Evolutionary conservation across 768 basidiomycete genomes (phyloP).

Genomic region (Coprinellus micaceus): DNA sequence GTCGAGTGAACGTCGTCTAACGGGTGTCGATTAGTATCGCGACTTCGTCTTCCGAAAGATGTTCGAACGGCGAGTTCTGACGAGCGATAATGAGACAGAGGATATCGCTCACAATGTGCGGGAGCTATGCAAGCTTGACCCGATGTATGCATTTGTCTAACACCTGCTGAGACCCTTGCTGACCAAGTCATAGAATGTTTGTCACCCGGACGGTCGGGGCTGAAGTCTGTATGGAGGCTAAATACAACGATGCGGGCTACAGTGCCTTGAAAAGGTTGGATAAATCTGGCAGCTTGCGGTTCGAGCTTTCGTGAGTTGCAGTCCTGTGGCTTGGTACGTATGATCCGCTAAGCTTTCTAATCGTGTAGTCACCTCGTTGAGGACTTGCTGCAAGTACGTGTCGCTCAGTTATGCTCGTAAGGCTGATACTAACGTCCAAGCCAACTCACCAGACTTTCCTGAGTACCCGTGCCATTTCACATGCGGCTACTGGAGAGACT

Average conservation of each 20-base stretch:
- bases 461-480: constrained; percentile 63
- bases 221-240: constrained; percentile 80
- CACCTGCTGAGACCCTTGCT: constrained; percentile 6
- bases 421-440: not conserved
- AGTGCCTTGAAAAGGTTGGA: constrained; percentile 64
- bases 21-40: constrained; percentile 51
- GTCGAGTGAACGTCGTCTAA: not conserved
- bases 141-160: constrained; percentile 42
- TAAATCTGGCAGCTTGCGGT: constrained; percentile 61
- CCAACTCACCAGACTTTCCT: constrained; percentile 53
- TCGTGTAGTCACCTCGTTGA: constrained; percentile 46
- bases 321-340: not conserved
- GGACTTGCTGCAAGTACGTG: constrained; percentile 61
- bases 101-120: constrained; percentile 69
- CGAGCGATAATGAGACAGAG: constrained; percentile 50
- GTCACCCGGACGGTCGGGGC: constrained; percentile 79
- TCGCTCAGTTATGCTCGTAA: not conserved
- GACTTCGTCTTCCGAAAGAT: constrained; percentile 87
- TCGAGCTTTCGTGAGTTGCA: constrained; percentile 56
- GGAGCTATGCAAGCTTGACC: constrained; percentile 67
- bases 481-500: constrained; percentile 41
- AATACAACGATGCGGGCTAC: constrained; percentile 66
- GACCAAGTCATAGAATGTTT: constrained; percentile 58
- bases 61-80: constrained; percentile 58
- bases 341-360: constrained; percentile 11